Conservation (phyloP, 768 basidiomycete genomes). For the Bullera alba region DNA sequence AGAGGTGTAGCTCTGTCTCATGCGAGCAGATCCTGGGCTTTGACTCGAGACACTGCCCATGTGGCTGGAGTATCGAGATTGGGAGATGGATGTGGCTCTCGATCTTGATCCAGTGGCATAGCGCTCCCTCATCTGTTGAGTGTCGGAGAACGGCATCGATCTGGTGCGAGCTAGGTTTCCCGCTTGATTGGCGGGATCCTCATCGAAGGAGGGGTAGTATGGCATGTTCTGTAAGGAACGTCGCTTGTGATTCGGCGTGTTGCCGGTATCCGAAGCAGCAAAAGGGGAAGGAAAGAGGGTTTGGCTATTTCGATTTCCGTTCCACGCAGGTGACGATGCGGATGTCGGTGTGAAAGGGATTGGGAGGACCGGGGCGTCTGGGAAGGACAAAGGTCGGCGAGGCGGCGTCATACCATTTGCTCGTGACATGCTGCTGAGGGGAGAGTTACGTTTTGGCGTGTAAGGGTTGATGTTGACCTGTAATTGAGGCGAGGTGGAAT, state of each 20-base stretch:
- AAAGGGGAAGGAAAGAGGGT: neutral
- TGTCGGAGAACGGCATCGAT: conserved; percentile 21
- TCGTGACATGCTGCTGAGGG: neutral
- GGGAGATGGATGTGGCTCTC: neutral
- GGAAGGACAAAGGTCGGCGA: too few species aligned
- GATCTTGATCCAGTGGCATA: conserved; percentile 19
- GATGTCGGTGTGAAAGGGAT: too few species aligned
- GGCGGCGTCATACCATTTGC: too few species aligned
- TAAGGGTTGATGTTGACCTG: neutral
- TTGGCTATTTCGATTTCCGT: neutral
- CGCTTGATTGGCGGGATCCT: neutral
- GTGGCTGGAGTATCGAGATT: neutral
- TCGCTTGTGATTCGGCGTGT: conserved; percentile 24
- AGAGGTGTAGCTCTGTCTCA: neutral
- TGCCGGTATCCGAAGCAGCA: neutral
- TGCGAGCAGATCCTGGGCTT: neutral
- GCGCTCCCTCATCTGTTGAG: conserved; percentile 19
- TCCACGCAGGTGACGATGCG: neutral
- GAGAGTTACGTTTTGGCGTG: neutral
- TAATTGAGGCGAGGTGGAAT: neutral
- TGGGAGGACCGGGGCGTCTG: too few species aligned
- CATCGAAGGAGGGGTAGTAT: conserved; percentile 21
- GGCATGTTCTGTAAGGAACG: conserved; percentile 34
- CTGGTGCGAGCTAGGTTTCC: conserved; percentile 11
- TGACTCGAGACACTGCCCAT: neutral